Conservation (phyloP, 2,329 filamentous ascomycete genomes). For the Fusarium coffeatum region DNA sequence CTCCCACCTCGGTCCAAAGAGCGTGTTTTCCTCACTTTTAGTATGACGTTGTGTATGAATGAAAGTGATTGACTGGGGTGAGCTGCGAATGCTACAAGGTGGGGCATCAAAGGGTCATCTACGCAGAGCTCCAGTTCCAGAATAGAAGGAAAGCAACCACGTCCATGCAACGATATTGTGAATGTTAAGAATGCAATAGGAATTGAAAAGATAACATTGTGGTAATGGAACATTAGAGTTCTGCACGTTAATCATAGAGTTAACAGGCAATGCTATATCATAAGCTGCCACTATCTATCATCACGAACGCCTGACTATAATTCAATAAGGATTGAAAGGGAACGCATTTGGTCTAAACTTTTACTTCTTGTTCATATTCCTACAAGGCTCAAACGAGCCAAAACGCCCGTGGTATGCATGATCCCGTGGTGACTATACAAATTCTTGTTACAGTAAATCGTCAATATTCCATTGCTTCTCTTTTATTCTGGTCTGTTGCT, state of each 20-base stretch:
- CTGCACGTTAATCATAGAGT: neutral
- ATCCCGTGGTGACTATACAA: slow-evolving; percentile 49
- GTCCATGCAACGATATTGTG: neutral
- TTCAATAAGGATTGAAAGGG: neutral
- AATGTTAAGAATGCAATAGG: neutral
- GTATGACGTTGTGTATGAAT: slow-evolving; percentile 46
- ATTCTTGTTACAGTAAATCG: slow-evolving; percentile 47
- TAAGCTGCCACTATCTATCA: neutral
- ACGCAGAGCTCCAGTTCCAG: slow-evolving; percentile 16
- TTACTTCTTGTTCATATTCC: slow-evolving; percentile 42
- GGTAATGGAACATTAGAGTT: too few species aligned
- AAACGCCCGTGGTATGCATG: slow-evolving; percentile 53
- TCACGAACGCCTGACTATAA: neutral
- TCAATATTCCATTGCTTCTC: slow-evolving; percentile 27
- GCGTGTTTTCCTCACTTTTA: slow-evolving; percentile 15
- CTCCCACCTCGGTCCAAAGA: slow-evolving; percentile 8
- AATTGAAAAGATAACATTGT: neutral
- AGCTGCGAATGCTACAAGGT: slow-evolving; percentile 30
- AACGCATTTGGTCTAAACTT: neutral
- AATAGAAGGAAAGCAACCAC: slow-evolving; percentile 7
- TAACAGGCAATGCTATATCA: neutral
- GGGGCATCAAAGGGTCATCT: slow-evolving; percentile 35
- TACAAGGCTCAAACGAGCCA: slow-evolving; percentile 49
- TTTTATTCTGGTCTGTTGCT: slow-evolving; percentile 50
- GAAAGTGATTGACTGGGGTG: slow-evolving; percentile 30